A percentile compares a stretch with the other conserved stretches of the same genome.
Evolutionary conservation across 306 rosid species (phyloP).

Genomic region (Adenanthera pavonina): DNA sequence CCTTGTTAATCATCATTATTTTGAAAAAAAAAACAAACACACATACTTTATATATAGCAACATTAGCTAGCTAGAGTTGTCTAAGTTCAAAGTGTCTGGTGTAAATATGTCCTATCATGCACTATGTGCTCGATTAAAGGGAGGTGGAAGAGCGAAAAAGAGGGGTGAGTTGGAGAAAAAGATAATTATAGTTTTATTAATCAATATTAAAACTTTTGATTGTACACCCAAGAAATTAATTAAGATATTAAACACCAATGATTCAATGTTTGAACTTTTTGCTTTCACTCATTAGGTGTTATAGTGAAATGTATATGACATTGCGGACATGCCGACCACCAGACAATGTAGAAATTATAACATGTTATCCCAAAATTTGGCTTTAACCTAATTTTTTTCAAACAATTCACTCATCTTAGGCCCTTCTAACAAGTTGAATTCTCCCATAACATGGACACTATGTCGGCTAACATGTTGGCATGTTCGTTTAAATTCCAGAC

Average conservation of each 20-base stretch:
- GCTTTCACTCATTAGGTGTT: background rate
- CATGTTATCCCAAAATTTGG: background rate
- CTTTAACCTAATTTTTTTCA: background rate
- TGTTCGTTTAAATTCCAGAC: no score
- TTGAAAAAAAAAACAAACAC: background rate
- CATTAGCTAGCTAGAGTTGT: background rate
- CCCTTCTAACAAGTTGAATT: background rate
- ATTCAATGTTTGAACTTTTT: constrained; percentile 16
- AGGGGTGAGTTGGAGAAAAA: background rate
- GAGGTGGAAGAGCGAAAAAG: background rate
- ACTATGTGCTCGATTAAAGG: background rate
- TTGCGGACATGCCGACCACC: constrained; percentile 21
- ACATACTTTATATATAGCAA: background rate
- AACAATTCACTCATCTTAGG: background rate
- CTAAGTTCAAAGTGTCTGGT: constrained; percentile 30
- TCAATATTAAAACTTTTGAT: no score
- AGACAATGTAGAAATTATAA: background rate
- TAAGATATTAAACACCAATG: constrained; percentile 10
- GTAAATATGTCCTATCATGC: background rate
- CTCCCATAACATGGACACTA: background rate
- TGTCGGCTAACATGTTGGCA: background rate
- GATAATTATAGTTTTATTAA: background rate
- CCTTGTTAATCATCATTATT: background rate
- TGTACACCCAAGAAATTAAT: background rate
- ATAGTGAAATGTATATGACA: background rate